Base-by-base conservation (phyloP, 805 yeast genomes). In the Huiozyma naganishii region DNA sequence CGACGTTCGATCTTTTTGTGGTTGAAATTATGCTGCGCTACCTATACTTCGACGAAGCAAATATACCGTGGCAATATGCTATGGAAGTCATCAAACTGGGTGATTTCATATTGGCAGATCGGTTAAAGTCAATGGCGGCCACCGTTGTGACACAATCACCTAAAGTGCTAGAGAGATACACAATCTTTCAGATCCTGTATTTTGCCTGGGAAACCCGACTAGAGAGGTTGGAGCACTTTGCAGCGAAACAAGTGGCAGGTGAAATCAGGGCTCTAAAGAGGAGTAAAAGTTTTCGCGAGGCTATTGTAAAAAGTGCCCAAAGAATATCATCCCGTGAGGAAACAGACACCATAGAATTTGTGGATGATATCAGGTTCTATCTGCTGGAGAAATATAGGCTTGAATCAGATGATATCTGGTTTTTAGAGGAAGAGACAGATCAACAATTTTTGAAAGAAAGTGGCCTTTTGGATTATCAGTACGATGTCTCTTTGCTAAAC, bases 301-400 rank as follows among this genome's bases (percentile, higher is more conserved):
- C 63, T 0, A 55, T 72, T 12, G 57, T 71, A 17, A 70, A 68
- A 49, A 69, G 76, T 55, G 81, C 90, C 0, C 49, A 53, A 11
- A 64, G 85, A 51, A 82, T 84, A 41, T 54, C 70, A 17, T 61
- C 58, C 11, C 70, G 92, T 55, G 79, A 84, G 51, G 85, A 78
- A 47, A 80, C 83, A 0, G 95, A 84, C 62, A 80, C 90, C 1
- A 80, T 84, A 54, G 95, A 84, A 53, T 65, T 84, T 51, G 68
- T 84, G 28, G 95, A 83, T 60, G 94, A 83, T 62, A 79, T 84
- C 8, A 67, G 88, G 49, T 84, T 72, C 58, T 80, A 78, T 49
- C 59, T 84, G 39, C 43, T 61, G 11, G 49, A 58, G 38, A 59
- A 58, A 39, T 54, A 61, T 41, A 53, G 53, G 7, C 45, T 62